Evolutionary conservation across 1,139 yeast species (phyloP).

Genomic region (Blastobotrys serpentis): DNA sequence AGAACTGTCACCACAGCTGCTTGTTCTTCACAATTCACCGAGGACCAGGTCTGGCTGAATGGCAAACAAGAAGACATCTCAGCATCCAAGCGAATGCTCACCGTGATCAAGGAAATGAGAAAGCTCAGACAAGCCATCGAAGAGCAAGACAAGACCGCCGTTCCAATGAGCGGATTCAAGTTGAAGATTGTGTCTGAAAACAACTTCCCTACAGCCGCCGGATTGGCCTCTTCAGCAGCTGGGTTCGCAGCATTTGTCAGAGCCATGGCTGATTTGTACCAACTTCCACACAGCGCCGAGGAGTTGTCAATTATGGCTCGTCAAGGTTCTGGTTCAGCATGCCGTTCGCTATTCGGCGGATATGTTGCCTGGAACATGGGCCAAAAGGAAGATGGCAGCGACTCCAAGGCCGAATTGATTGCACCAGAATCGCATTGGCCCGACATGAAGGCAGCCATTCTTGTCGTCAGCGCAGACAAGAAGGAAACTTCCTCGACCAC

Average conservation of each 20-base stretch:
- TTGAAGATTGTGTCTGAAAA: constrained; percentile 88
- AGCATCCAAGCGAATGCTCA: constrained; percentile 65
- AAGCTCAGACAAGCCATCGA: constrained; percentile 55
- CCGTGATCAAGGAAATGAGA: constrained; percentile 77
- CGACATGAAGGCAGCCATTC: constrained; percentile 81
- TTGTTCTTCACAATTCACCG: constrained; percentile 47
- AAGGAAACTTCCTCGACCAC: constrained; percentile 93
- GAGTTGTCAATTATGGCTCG: constrained; percentile 92
- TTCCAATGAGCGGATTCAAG: constrained; percentile 61
- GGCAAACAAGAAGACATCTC: constrained; percentile 59
- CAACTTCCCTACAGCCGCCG: constrained; percentile 99
- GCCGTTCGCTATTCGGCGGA: constrained; percentile 95
- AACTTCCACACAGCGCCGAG: constrained; percentile 76
- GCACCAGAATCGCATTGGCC: constrained; percentile 91
- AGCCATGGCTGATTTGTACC: constrained; percentile 77
- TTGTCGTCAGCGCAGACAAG: constrained; percentile 89
- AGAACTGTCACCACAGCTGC: constrained; percentile 85
- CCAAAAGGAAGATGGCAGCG: constrained; percentile 62
- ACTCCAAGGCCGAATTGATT: constrained; percentile 88
- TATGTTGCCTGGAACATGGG: constrained; percentile 99
- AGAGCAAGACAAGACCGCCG: constrained; percentile 47
- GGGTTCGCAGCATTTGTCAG: constrained; percentile 95
- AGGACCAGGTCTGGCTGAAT: constrained; percentile 80
- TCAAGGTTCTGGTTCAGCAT: constrained; percentile 98
- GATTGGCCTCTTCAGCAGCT: constrained; percentile 96